Percentiles rank a stretch among this genome's conserved stretches.
phyloP scores from a whole-genome alignment of 2,329 filamentous ascomycete species.

The Calonectria multiphialidica region DNA sequence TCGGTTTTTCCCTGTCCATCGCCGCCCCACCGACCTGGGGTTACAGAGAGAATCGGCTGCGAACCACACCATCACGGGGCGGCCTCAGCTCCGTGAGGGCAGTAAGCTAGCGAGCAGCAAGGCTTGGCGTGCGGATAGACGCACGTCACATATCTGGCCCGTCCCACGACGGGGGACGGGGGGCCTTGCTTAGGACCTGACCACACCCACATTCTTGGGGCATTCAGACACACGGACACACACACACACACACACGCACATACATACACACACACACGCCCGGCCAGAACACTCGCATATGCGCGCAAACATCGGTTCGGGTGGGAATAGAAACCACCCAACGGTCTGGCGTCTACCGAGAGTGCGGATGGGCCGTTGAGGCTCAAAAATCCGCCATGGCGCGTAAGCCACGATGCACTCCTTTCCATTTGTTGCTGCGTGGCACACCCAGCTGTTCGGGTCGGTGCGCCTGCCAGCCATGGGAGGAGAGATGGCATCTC shows the following conservation, averaged over 20 bases:
- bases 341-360: constrained; percentile 20
- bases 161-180: constrained; percentile 1
- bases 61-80: constrained; percentile 24
- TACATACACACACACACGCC: neutral
- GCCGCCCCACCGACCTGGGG: constrained; percentile 7
- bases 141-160: constrained; percentile 20
- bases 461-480: constrained; percentile 13
- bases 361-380: constrained; percentile 32
- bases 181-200: neutral
- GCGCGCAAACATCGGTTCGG: neutral
- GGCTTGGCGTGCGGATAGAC: constrained; percentile 25
- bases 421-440: neutral
- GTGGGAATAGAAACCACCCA: constrained; percentile 8
- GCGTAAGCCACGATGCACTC: constrained; percentile 20
- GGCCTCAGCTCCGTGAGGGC: constrained; percentile 23
- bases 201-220: neutral
- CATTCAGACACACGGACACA: constrained; percentile 1
- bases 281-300: neutral
- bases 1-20: constrained; percentile 4
- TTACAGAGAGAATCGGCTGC: constrained; percentile 6
- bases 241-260: neutral
- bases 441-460: constrained; percentile 21
- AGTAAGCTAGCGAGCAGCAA: neutral
- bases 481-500: constrained; percentile 14
- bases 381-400: constrained; percentile 31